These are phyloP conservation scores for Porphyra umbilicalis DNA, from an alignment of 31 red algal species.

Conservation along the genomic window DNA sequence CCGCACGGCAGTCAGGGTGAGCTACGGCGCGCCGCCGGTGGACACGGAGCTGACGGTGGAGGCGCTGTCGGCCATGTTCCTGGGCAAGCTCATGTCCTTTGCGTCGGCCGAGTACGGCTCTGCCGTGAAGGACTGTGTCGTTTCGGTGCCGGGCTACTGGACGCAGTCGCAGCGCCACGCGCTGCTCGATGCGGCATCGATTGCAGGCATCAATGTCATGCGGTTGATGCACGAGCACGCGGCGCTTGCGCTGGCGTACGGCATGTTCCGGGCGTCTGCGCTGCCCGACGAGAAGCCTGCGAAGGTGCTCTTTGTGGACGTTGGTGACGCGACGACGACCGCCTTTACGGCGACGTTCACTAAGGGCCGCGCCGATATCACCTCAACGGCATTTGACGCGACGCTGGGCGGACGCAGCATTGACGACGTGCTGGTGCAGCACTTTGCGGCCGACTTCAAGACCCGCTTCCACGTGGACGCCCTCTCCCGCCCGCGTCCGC, in stretches of 20 bases:
- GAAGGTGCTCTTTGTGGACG: constrained; percentile 92
- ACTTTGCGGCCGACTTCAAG: constrained; percentile 78
- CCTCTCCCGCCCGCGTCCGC: constrained; percentile 50
- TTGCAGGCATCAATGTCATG: constrained; percentile 68
- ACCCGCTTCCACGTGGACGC: constrained; percentile 59
- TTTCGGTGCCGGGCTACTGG: constrained; percentile 96
- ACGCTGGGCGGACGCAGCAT: constrained; percentile 77
- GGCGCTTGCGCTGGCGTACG: constrained; percentile 92
- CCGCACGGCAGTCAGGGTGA: constrained; percentile 12
- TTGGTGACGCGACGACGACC: constrained; percentile 81
- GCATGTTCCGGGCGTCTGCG: constrained; percentile 85
- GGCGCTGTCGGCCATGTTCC: constrained; percentile 28
- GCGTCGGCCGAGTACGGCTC: constrained; percentile 64
- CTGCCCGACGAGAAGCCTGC: constrained; percentile 74
- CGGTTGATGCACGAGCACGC: constrained; percentile 94
- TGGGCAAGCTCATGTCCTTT: constrained; percentile 53
- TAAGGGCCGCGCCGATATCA: constrained; percentile 55
- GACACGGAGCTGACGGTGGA: constrained; percentile 20
- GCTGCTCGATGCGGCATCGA: constrained; percentile 67
- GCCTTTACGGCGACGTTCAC: constrained; percentile 70
- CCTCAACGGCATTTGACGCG: constrained; percentile 68
- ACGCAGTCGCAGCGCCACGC: constrained; percentile 85
- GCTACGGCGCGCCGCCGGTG: constrained; percentile 7
- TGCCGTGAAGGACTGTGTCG: constrained; percentile 75
- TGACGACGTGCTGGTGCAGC: constrained; percentile 84